Conservation (phyloP, 2,329 filamentous ascomycete genomes). For the Colletotrichum falcatum region DNA sequence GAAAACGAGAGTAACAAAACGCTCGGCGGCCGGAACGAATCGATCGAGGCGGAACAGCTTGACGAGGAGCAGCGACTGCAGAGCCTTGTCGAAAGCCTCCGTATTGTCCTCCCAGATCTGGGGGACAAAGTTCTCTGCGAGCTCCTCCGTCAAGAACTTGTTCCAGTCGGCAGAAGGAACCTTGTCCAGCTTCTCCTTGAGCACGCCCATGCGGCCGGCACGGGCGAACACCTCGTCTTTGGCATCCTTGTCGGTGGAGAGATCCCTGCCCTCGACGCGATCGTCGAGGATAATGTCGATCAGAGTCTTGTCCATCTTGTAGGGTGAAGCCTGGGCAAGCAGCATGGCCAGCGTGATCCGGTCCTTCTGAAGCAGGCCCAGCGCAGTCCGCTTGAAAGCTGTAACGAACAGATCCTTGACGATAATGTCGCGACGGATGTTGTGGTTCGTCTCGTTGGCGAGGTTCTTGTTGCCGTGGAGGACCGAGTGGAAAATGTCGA, state of each 20-base stretch:
- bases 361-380: slow-evolving; percentile 93
- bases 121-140: slow-evolving; percentile 87
- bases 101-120: slow-evolving; percentile 75
- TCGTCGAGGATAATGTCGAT: slow-evolving; percentile 90
- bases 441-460: slow-evolving; percentile 77
- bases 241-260: slow-evolving; percentile 75
- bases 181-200: slow-evolving; percentile 78
- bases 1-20: slow-evolving; percentile 89
- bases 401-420: slow-evolving; percentile 92
- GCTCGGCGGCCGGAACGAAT: slow-evolving; percentile 91
- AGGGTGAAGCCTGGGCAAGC: slow-evolving; percentile 94
- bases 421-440: slow-evolving; percentile 87
- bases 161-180: slow-evolving; percentile 78
- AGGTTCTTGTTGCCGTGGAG: slow-evolving; percentile 83
- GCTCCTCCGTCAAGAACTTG: slow-evolving; percentile 84
- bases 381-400: slow-evolving; percentile 91
- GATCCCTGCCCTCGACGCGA: slow-evolving; percentile 79
- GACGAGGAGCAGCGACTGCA: slow-evolving; percentile 87
- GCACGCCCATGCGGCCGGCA: slow-evolving; percentile 75
- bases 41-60: slow-evolving; percentile 96
- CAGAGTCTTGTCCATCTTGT: slow-evolving; percentile 90
- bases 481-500: slow-evolving; percentile 96
- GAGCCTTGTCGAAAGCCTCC: slow-evolving; percentile 77
- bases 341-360: slow-evolving; percentile 94
- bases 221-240: slow-evolving; percentile 76